A percentile compares a stretch with the other conserved stretches of the same genome.
These are phyloP conservation scores for Lasiosphaeris hirsuta DNA, from an alignment of 495 filamentous ascomycete species.

Conservation along the genomic window DNA sequence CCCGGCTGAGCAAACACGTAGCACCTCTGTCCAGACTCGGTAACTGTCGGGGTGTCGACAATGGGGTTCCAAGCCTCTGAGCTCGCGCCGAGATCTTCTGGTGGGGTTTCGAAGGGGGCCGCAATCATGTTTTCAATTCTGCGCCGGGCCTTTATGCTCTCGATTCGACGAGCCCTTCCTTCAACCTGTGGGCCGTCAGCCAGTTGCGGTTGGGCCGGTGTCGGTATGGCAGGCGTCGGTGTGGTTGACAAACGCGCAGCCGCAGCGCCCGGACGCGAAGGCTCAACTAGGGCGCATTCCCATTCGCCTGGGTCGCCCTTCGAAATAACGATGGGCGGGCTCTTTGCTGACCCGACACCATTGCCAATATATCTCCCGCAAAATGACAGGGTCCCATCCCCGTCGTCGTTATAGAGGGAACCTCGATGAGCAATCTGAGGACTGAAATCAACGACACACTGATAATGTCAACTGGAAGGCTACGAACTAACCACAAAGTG, in stretches of 20 bases:
- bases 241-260: not conserved
- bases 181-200: too few species aligned
- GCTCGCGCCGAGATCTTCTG: too few species aligned
- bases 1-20: conserved; percentile 25
- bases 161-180: too few species aligned
- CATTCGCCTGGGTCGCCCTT: not conserved
- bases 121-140: too few species aligned
- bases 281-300: not conserved
- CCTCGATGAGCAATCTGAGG: conserved; percentile 23
- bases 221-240: not conserved
- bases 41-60: too few species aligned
- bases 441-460: not conserved
- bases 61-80: not conserved
- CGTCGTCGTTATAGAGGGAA: conserved; percentile 31
- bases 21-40: too few species aligned
- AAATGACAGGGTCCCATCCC: conserved; percentile 35
- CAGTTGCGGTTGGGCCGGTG: too few species aligned
- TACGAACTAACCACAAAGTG: conserved; percentile 22
- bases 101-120: too few species aligned
- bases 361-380: conserved; percentile 8
- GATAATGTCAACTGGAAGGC: not conserved
- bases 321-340: conserved; percentile 21
- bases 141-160: too few species aligned
- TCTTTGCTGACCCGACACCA: conserved; percentile 4
- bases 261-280: not conserved